Conservation (phyloP, 2,329 filamentous ascomycete species). For the Colletotrichum theobromicola region DNA sequence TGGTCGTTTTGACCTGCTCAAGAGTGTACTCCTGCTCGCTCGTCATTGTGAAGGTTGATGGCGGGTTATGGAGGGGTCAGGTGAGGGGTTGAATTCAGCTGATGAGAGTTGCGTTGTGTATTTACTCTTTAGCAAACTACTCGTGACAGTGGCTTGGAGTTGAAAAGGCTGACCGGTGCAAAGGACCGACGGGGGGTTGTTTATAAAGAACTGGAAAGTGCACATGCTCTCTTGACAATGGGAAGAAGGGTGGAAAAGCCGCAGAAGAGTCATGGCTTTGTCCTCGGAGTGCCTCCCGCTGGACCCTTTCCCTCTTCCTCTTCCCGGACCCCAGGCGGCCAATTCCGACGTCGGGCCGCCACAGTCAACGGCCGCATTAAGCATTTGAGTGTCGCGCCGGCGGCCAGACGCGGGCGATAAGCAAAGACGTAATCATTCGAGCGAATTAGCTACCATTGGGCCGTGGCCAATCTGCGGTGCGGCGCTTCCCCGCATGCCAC, state of each 20-base stretch:
- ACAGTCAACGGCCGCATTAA: slow-evolving; percentile 8
- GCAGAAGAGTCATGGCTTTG: background rate
- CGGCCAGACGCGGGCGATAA: slow-evolving; percentile 16
- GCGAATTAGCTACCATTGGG: slow-evolving; percentile 13
- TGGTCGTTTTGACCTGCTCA: slow-evolving; percentile 56
- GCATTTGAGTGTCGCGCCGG: background rate
- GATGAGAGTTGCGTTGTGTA: background rate
- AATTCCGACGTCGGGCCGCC: slow-evolving; percentile 33
- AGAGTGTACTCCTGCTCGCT: slow-evolving; percentile 58
- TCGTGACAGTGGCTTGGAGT: background rate
- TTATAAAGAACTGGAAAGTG: background rate
- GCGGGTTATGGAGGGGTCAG: background rate
- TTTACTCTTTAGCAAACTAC: background rate
- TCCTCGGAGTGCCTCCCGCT: background rate
- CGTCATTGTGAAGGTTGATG: slow-evolving; percentile 30
- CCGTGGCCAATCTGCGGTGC: background rate
- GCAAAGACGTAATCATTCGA: slow-evolving; percentile 11
- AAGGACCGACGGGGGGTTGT: background rate
- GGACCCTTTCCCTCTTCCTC: background rate
- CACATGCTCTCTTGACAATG: background rate
- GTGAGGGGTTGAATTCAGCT: background rate
- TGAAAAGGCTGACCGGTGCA: background rate
- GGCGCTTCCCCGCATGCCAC: background rate
- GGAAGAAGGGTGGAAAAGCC: background rate
- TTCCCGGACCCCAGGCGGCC: slow-evolving; percentile 25